Percentiles rank a stretch among this genome's conserved stretches.
These are phyloP conservation scores for Bipolaris sorokiniana DNA, from an alignment of 2,329 filamentous ascomycete genomes.

Conservation along the genomic window DNA sequence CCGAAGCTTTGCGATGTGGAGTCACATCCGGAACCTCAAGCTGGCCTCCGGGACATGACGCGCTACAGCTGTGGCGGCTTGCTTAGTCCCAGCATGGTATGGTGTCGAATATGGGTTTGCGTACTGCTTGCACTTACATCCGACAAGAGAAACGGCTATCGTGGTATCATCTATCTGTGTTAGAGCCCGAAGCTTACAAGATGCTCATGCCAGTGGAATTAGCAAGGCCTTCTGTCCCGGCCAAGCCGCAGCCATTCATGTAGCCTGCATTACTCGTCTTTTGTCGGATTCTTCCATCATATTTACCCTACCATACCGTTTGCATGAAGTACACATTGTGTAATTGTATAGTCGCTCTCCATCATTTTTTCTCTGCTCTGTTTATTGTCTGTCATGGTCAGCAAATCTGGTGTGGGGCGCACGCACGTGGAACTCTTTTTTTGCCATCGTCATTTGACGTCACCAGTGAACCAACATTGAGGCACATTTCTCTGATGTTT, in stretches of 20 bases:
- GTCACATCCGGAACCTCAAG: conserved; percentile 7
- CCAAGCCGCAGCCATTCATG: not conserved
- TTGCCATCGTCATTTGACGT: conserved; percentile 9
- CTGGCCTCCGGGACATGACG: conserved; percentile 1
- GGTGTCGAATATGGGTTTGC: not conserved
- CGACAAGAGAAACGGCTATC: conserved; percentile 1
- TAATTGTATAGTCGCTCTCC: not conserved
- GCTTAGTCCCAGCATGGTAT: not conserved
- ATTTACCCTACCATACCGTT: not conserved
- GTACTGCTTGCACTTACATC: not conserved
- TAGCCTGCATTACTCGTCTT: not conserved
- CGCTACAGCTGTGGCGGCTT: not conserved
- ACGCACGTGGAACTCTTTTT: conserved; percentile 4
- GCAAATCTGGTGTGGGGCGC: conserved; percentile 10
- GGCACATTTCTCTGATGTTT: not conserved
- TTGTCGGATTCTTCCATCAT: not conserved
- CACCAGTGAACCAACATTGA: conserved; percentile 1
- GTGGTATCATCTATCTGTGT: not conserved
- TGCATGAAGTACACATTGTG: not conserved
- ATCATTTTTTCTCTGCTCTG: not conserved
- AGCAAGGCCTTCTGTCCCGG: not conserved
- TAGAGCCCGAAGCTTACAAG: not conserved
- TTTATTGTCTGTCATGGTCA: conserved; percentile 1
- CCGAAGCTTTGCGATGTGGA: conserved; percentile 4
- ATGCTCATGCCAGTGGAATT: not conserved